These are phyloP conservation scores for Zopfia rhizophila DNA, from an alignment of 2,329 filamentous ascomycete species.

Conservation along the genomic window DNA sequence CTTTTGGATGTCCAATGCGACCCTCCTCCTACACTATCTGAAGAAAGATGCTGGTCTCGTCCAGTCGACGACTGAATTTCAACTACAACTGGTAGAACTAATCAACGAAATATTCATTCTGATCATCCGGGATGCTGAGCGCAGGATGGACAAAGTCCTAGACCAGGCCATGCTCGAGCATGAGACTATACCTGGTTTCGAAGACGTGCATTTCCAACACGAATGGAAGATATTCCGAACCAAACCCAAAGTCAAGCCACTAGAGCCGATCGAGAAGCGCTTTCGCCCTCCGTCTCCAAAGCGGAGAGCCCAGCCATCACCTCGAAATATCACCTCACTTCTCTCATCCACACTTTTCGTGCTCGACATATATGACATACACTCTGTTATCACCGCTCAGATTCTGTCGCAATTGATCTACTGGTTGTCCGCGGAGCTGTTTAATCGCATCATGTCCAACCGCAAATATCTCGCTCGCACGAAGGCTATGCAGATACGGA, in stretches of 20 bases:
- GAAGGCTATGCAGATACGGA: constrained; percentile 99
- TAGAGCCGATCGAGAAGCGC: constrained; percentile 88
- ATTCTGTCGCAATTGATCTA: constrained; percentile 93
- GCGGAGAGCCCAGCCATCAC: constrained; percentile 88
- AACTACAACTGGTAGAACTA: constrained; percentile 90
- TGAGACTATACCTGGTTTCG: constrained; percentile 96
- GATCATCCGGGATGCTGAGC: constrained; percentile 94
- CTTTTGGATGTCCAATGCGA: constrained; percentile 99
- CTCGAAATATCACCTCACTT: constrained; percentile 93
- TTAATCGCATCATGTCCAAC: constrained; percentile 98
- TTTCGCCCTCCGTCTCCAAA: constrained; percentile 94
- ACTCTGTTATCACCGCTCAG: constrained; percentile 94
- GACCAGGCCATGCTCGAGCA: constrained; percentile 96
- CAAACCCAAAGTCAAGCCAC: constrained; percentile 84
- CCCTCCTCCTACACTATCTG: constrained; percentile 91
- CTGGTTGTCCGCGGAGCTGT: constrained; percentile 95
- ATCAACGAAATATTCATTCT: constrained; percentile 99
- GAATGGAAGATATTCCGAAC: constrained; percentile 98
- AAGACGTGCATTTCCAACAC: constrained; percentile 96
- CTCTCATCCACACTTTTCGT: constrained; percentile 97
- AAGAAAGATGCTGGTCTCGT: constrained; percentile 91
- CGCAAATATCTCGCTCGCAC: constrained; percentile 93
- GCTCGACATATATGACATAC: constrained; percentile 97
- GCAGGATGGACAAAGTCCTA: constrained; percentile 94
- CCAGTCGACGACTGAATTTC: constrained; percentile 85